Evolutionary conservation across 441 rosid species (phyloP).

Genomic region (Euphorbia corollata): DNA sequence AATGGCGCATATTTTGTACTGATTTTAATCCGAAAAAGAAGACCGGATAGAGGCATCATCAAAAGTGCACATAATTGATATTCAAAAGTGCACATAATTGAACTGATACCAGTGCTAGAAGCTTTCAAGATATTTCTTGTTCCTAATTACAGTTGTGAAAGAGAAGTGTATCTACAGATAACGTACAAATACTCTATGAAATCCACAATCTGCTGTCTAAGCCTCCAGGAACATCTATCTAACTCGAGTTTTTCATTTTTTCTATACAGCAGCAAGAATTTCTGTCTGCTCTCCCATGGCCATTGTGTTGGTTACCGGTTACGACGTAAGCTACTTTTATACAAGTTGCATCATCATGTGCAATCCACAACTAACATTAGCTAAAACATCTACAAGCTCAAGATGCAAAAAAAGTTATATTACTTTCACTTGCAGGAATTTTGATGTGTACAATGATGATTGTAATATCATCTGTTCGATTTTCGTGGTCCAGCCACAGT

Average conservation of each 20-base stretch:
- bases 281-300: conserved; percentile 16
- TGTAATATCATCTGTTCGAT: conserved; percentile 93
- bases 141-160: conserved; percentile 7
- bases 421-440: conserved; percentile 37
- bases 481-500: conserved; percentile 78
- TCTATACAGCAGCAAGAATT: conserved; percentile 1
- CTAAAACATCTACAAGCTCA: conserved; percentile 6
- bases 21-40: too few species aligned
- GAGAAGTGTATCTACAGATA: background rate
- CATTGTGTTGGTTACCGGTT: conserved; percentile 15
- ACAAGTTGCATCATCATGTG: too few species aligned
- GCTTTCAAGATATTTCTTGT: conserved; percentile 7
- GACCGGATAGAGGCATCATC: too few species aligned
- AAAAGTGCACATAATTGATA: too few species aligned
- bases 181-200: background rate
- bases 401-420: conserved; percentile 6
- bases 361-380: conserved; percentile 14
- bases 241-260: background rate
- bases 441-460: conserved; percentile 62
- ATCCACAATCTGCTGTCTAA: conserved; percentile 10
- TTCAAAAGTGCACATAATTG: conserved; percentile 10
- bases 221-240: conserved; percentile 11
- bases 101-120: background rate
- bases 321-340: too few species aligned
- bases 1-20: too few species aligned